These are phyloP conservation scores for Talaromyces sp. DNA, from an alignment of 2,329 filamentous ascomycete genomes.

Conservation along the genomic window DNA sequence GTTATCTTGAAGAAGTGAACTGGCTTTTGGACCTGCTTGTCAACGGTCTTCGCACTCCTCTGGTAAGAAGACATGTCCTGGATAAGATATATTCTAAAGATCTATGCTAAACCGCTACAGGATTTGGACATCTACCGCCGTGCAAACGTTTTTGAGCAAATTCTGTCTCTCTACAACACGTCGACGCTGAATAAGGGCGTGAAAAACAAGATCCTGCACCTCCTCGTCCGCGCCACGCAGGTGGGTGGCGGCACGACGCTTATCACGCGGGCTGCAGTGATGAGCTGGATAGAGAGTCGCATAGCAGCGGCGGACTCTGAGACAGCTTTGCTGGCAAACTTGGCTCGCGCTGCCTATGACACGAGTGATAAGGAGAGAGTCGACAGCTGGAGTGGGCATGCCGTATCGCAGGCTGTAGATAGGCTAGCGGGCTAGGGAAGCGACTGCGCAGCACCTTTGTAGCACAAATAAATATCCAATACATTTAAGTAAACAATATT, in stretches of 20 bases:
- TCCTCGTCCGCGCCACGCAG: conserved; percentile 61
- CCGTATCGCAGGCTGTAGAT: conserved; percentile 28
- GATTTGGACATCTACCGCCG: conserved; percentile 48
- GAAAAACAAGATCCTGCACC: conserved; percentile 57
- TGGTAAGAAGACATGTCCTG: conserved; percentile 36
- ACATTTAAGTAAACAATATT: background rate
- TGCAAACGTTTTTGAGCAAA: conserved; percentile 66
- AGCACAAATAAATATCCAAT: background rate
- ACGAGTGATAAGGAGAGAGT: conserved; percentile 65
- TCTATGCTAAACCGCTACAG: conserved; percentile 15
- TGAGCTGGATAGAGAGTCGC: conserved; percentile 69
- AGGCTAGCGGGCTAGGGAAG: conserved; percentile 17
- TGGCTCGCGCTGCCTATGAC: conserved; percentile 57
- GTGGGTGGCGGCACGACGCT: conserved; percentile 75
- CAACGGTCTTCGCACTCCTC: conserved; percentile 55
- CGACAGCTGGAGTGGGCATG: conserved; percentile 59
- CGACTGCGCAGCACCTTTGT: background rate
- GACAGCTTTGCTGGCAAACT: conserved; percentile 42
- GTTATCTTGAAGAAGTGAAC: conserved; percentile 64
- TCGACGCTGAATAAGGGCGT: conserved; percentile 57
- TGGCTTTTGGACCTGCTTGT: conserved; percentile 72
- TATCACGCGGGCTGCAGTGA: conserved; percentile 66
- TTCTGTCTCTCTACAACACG: conserved; percentile 65
- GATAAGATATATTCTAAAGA: background rate
- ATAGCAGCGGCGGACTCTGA: conserved; percentile 46